These are phyloP conservation scores for Tylopilus sp. DNA, from an alignment of 768 basidiomycete genomes.

Conservation along the genomic window DNA sequence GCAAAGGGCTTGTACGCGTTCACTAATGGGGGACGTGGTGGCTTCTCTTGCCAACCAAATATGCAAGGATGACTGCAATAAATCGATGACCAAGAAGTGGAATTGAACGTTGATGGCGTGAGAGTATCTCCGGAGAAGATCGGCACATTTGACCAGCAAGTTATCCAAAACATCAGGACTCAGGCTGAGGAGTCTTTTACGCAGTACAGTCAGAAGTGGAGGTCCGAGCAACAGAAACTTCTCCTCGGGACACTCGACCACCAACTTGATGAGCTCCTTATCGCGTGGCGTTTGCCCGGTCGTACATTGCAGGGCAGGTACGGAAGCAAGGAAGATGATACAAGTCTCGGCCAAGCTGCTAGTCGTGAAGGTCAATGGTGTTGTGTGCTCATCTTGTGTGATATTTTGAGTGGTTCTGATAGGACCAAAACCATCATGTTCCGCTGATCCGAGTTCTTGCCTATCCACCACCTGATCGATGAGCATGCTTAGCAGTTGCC, in stretches of 20 bases:
- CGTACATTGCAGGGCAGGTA: slow-evolving; percentile 60
- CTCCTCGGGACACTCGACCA: slow-evolving; percentile 46
- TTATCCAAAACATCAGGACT: slow-evolving; percentile 45
- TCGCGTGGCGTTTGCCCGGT: slow-evolving; percentile 61
- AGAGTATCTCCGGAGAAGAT: slow-evolving; percentile 51
- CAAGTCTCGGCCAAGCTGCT: slow-evolving; percentile 48
- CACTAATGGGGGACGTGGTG: slow-evolving; percentile 35
- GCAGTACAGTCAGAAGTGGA: slow-evolving; percentile 52
- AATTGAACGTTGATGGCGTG: slow-evolving; percentile 52
- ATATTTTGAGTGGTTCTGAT: slow-evolving; percentile 41
- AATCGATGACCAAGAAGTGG: slow-evolving; percentile 51
- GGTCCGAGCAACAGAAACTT: slow-evolving; percentile 59
- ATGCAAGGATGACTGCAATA: slow-evolving; percentile 61
- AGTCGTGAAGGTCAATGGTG: slow-evolving; percentile 25
- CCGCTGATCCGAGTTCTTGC: slow-evolving; percentile 34
- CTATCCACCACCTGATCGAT: slow-evolving; percentile 18
- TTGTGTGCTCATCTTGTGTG: slow-evolving; percentile 27
- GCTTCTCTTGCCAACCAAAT: slow-evolving; percentile 47
- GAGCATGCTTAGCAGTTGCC: slow-evolving; percentile 39
- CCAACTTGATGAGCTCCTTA: slow-evolving; percentile 52
- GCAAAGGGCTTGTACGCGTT: slow-evolving; percentile 47
- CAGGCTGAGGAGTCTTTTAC: slow-evolving; percentile 53
- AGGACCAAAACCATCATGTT: slow-evolving; percentile 57
- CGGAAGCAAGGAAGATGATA: slow-evolving; percentile 55
- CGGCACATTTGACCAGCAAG: slow-evolving; percentile 52